phyloP scores from a whole-genome alignment of 1,284 basidiomycete genomes.

The Cryptococcus wingfieldii region DNA sequence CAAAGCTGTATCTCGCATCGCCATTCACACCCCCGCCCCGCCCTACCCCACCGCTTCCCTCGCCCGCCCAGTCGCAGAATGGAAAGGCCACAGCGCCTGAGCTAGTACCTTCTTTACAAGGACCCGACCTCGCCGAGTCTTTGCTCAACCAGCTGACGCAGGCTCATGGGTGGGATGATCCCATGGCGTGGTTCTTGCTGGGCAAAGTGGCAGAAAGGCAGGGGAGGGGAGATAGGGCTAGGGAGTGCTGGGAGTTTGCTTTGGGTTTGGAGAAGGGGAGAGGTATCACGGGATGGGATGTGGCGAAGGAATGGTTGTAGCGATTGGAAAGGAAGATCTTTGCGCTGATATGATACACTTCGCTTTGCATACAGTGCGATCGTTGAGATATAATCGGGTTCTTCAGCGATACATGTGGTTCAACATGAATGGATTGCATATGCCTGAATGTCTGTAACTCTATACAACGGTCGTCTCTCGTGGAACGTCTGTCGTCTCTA shows the following conservation, averaged over 20 bases:
- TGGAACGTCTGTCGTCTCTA: no score
- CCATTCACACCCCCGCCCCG: constrained; percentile 1
- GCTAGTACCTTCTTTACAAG: constrained; percentile 31
- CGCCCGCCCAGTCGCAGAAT: background rate
- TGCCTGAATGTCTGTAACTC: background rate
- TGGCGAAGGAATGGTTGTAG: constrained; percentile 27
- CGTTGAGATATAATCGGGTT: background rate
- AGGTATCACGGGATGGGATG: constrained; percentile 35
- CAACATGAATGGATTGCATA: no score
- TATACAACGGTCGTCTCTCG: background rate
- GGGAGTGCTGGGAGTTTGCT: constrained; percentile 70
- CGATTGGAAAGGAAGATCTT: background rate
- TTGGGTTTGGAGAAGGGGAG: constrained; percentile 63
- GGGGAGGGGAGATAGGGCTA: constrained; percentile 62
- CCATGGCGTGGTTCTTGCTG: constrained; percentile 88
- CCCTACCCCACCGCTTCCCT: background rate
- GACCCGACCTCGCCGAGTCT: constrained; percentile 63
- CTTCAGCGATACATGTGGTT: background rate
- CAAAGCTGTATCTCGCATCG: constrained; percentile 62
- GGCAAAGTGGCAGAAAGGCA: constrained; percentile 72
- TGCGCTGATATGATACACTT: background rate
- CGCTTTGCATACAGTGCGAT: background rate
- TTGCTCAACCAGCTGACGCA: constrained; percentile 54
- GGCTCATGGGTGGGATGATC: constrained; percentile 70
- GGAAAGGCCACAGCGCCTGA: background rate